Conservation (phyloP, 345 rosid species). For the Microthlaspi erraticum region DNA sequence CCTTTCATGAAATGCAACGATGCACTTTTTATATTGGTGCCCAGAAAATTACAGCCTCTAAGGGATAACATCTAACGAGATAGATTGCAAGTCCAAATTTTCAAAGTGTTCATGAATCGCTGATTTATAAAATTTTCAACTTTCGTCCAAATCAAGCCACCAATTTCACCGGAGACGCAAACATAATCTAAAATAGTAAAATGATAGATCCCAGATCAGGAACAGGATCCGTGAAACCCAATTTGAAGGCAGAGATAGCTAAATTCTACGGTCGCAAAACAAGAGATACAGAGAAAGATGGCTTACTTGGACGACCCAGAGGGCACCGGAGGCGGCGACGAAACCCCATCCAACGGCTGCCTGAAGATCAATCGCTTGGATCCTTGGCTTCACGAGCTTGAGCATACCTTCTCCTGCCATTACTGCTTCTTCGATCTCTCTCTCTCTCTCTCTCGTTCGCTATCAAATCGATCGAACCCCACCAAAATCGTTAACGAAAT, state of each 20-base stretch:
- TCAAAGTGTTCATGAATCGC: slow-evolving; percentile 5
- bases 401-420: slow-evolving; percentile 66
- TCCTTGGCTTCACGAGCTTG: slow-evolving; percentile 57
- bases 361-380: slow-evolving; percentile 66
- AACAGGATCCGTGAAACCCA: slow-evolving; percentile 14
- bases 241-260: slow-evolving; percentile 3
- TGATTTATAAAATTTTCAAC: not conserved
- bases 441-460: slow-evolving; percentile 22
- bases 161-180: slow-evolving; percentile 25
- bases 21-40: not conserved
- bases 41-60: slow-evolving; percentile 4
- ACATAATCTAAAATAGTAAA: not conserved
- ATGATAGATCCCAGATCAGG: slow-evolving; percentile 30
- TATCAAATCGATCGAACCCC: slow-evolving; percentile 32
- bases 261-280: not conserved
- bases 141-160: slow-evolving; percentile 7
- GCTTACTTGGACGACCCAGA: slow-evolving; percentile 76
- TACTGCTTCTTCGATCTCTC: slow-evolving; percentile 35
- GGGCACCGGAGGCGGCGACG: slow-evolving; percentile 72
- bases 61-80: not conserved
- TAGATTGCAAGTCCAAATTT: not conserved
- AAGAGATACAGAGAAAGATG: slow-evolving; percentile 9
- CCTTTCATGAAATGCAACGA: slow-evolving; percentile 25
- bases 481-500: slow-evolving; percentile 29
- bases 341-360: slow-evolving; percentile 87